A percentile compares a stretch with the other conserved stretches of the same genome.
These are phyloP conservation scores for Ceratobasidium sp. DNA, from an alignment of 1,284 basidiomycete species.

Conservation along the genomic window DNA sequence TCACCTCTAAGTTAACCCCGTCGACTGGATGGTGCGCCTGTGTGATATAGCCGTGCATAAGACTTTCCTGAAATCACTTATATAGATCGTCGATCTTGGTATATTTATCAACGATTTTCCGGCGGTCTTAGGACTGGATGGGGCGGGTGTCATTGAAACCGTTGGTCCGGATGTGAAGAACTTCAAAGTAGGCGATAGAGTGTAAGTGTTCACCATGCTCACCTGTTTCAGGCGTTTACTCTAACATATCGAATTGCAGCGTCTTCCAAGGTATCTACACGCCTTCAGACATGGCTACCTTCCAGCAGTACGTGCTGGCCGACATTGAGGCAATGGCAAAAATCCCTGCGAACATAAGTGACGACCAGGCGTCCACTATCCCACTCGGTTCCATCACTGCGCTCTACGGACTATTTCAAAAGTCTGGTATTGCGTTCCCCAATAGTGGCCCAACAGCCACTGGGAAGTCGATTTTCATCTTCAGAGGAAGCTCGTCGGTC, in stretches of 20 bases:
- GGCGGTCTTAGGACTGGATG: slow-evolving; percentile 41
- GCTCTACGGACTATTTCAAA: slow-evolving; percentile 41
- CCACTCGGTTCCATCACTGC: slow-evolving; percentile 32
- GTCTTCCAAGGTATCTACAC: slow-evolving; percentile 25
- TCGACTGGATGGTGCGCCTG: slow-evolving; percentile 14
- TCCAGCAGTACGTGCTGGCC: slow-evolving; percentile 38
- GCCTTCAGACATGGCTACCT: slow-evolving; percentile 15
- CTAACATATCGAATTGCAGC: background rate
- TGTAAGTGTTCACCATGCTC: slow-evolving; percentile 27
- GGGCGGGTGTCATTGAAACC: slow-evolving; percentile 21
- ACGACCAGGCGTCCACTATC: slow-evolving; percentile 32
- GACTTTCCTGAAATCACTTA: background rate
- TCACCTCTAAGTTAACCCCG: background rate
- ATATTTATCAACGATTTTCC: slow-evolving; percentile 23
- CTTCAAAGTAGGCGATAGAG: slow-evolving; percentile 40
- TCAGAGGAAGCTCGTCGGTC: background rate
- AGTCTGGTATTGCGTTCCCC: slow-evolving; percentile 40
- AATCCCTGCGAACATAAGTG: slow-evolving; percentile 11
- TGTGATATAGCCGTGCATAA: background rate
- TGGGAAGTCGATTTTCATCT: slow-evolving; percentile 2
- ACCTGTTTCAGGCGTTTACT: background rate
- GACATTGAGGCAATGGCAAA: slow-evolving; percentile 10
- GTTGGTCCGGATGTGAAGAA: background rate
- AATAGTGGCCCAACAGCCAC: background rate
- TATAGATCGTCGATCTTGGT: slow-evolving; percentile 18